phyloP scores from a whole-genome alignment of 2,329 filamentous ascomycete species.

The Zelopaecilomyces penicillatus region DNA sequence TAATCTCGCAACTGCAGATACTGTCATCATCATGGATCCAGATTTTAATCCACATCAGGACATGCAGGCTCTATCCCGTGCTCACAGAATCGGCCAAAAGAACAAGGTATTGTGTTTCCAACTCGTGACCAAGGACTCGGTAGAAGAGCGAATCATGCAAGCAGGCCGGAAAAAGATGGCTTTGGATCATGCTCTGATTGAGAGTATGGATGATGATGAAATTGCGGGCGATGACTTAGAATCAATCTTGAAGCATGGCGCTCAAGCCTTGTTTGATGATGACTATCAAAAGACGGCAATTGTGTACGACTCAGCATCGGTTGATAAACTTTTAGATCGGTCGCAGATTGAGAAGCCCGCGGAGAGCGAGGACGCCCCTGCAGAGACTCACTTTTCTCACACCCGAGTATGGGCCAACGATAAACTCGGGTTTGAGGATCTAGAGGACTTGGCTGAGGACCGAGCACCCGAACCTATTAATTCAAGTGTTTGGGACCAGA shows the following conservation, averaged over 20 bases:
- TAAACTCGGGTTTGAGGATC: conserved; percentile 56
- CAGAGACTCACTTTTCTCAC: conserved; percentile 78
- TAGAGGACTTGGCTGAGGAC: conserved; percentile 43
- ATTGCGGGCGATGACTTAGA: conserved; percentile 73
- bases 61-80: conserved; percentile 87
- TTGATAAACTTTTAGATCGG: conserved; percentile 88
- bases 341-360: conserved; percentile 68
- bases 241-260: conserved; percentile 79
- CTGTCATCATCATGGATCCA: conserved; percentile 92
- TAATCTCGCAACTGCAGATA: conserved; percentile 93
- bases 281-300: conserved; percentile 64
- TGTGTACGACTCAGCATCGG: conserved; percentile 67
- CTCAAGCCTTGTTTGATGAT: conserved; percentile 76
- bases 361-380: conserved; percentile 51
- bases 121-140: conserved; percentile 78
- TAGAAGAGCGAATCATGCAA: conserved; percentile 93
- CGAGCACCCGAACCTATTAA: conserved; percentile 49
- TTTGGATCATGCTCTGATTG: conserved; percentile 88
- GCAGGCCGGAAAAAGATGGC: conserved; percentile 94
- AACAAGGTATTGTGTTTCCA: conserved; percentile 95
- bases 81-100: conserved; percentile 92
- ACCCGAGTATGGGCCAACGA: conserved; percentile 91
- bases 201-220: conserved; percentile 80
- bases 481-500: conserved; percentile 78
- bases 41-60: conserved; percentile 99